phyloP scores from a whole-genome alignment of 2,329 filamentous ascomycete genomes.

The Pyrenophora teres region DNA sequence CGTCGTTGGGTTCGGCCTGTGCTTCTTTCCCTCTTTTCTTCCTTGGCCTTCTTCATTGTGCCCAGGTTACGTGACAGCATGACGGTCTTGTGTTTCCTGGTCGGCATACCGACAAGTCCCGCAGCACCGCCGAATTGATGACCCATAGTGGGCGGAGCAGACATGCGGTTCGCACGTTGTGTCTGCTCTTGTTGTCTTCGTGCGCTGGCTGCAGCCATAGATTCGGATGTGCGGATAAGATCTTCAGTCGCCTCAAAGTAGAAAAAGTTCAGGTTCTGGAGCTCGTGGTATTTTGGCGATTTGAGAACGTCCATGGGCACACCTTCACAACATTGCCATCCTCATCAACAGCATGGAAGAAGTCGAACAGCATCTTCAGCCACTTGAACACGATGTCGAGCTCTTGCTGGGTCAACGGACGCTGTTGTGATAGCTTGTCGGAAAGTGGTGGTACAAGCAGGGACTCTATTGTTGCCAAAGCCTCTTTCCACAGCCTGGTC shows the following conservation, averaged over 20 bases:
- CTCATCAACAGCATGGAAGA: slow-evolving; percentile 93
- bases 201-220: slow-evolving; percentile 88
- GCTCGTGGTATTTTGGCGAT: slow-evolving; percentile 96
- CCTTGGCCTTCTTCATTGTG: slow-evolving; percentile 94
- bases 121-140: slow-evolving; percentile 58
- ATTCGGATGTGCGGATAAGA: slow-evolving; percentile 91
- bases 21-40: slow-evolving; percentile 92
- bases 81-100: slow-evolving; percentile 62
- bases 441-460: slow-evolving; percentile 91
- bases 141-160: slow-evolving; percentile 65
- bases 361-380: slow-evolving; percentile 86
- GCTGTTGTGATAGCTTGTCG: slow-evolving; percentile 88
- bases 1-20: slow-evolving; percentile 94
- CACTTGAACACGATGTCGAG: slow-evolving; percentile 94
- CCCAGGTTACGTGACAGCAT: slow-evolving; percentile 94
- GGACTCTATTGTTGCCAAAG: slow-evolving; percentile 85
- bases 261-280: slow-evolving; percentile 96
- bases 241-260: slow-evolving; percentile 93
- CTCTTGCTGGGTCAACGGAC: slow-evolving; percentile 81
- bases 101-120: slow-evolving; percentile 66
- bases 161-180: slow-evolving; percentile 66
- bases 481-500: slow-evolving; percentile 97
- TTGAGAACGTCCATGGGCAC: slow-evolving; percentile 91
- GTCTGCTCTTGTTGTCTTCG: slow-evolving; percentile 70
- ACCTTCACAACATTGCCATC: slow-evolving; percentile 79